These are phyloP conservation scores for Leptodermis oblonga DNA, from an alignment of 257 asterid species.

Conservation along the genomic window DNA sequence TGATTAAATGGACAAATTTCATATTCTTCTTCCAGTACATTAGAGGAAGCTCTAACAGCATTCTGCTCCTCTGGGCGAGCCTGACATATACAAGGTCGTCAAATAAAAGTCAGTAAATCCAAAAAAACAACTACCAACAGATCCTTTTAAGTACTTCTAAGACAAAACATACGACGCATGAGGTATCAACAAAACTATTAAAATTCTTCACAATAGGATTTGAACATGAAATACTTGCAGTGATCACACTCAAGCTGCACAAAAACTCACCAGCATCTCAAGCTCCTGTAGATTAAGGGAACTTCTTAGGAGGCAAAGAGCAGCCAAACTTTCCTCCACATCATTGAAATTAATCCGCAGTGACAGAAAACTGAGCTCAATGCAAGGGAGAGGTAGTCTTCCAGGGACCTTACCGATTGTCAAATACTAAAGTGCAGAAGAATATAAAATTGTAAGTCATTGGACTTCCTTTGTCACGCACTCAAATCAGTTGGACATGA, in stretches of 20 bases:
- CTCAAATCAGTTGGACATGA: background rate
- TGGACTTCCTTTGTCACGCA: background rate
- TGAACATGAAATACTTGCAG: background rate
- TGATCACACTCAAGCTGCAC: background rate
- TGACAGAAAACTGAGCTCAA: conserved; percentile 78
- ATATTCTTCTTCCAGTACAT: conserved; percentile 31
- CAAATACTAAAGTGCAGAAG: conserved; percentile 51
- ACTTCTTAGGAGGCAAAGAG: conserved; percentile 85
- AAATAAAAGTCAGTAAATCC: background rate
- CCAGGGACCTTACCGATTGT: conserved; percentile 79
- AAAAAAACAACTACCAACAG: background rate
- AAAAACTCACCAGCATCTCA: conserved; percentile 70
- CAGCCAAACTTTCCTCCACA: conserved; percentile 63
- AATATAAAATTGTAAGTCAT: background rate
- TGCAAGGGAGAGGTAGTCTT: conserved; percentile 59
- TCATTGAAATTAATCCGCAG: conserved; percentile 66
- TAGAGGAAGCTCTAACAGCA: conserved; percentile 19
- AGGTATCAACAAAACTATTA: conserved; percentile 2
- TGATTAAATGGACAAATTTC: conserved; percentile 44
- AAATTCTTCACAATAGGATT: background rate
- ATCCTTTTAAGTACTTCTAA: background rate
- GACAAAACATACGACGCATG: background rate
- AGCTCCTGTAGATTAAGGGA: conserved; percentile 92
- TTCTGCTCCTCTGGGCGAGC: conserved; percentile 72
- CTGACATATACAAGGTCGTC: conserved; percentile 30